phyloP scores from a whole-genome alignment of 495 filamentous ascomycete genomes.

The Penicillium dipodomyicola region DNA sequence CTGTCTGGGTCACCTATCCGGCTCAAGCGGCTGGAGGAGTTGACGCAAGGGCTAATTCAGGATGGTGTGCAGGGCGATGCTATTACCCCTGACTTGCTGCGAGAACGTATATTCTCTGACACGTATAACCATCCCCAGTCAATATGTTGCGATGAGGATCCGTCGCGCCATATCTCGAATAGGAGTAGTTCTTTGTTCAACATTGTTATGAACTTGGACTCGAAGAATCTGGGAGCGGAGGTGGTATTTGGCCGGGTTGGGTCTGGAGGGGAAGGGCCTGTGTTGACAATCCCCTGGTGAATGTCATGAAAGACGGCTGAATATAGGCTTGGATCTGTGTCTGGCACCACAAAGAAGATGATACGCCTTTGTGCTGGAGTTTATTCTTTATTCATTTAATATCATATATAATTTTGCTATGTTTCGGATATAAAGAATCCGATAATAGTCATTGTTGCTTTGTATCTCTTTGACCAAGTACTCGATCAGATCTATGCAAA shows the following conservation, averaged over 20 bases:
- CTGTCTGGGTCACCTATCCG: conserved; percentile 53
- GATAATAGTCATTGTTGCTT: neutral
- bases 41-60: conserved; percentile 34
- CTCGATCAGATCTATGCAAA: neutral
- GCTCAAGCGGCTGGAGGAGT: conserved; percentile 43
- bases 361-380: neutral
- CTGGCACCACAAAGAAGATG: neutral
- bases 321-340: neutral
- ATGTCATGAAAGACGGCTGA: neutral
- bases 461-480: neutral
- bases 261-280: conserved; percentile 29
- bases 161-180: conserved; percentile 16
- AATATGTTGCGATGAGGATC: conserved; percentile 33
- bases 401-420: neutral
- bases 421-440: neutral
- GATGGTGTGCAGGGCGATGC: conserved; percentile 21
- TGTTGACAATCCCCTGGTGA: conserved; percentile 33
- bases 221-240: conserved; percentile 26
- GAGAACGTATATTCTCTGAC: conserved; percentile 37
- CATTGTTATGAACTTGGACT: conserved; percentile 40
- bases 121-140: conserved; percentile 34
- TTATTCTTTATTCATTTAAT: neutral
- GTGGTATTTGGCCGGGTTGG: conserved; percentile 34
- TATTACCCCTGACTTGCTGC: conserved; percentile 24
- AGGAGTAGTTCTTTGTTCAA: conserved; percentile 34